Percentiles rank a stretch among this genome's conserved stretches.
Evolutionary conservation across 2,329 filamentous ascomycete genomes (phyloP).

Genomic region (Aspergillus caelatus): DNA sequence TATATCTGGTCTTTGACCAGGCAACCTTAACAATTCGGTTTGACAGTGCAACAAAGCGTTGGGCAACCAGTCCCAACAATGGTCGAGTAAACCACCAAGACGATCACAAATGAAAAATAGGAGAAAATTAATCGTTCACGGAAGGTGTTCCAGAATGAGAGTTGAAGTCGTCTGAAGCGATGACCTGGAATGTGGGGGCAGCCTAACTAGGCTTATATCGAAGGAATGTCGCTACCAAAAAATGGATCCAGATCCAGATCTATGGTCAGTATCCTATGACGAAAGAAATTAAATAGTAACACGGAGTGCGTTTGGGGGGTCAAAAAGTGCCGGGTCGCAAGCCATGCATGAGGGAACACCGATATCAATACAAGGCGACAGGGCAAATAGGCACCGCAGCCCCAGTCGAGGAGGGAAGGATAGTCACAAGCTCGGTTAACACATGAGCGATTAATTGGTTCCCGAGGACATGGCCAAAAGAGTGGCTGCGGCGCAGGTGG

Average conservation of each 20-base stretch:
- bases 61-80: conserved; percentile 17
- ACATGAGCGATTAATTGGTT: background rate
- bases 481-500: background rate
- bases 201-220: conserved; percentile 6
- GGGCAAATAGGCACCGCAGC: background rate
- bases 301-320: background rate
- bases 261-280: background rate
- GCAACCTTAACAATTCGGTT: background rate
- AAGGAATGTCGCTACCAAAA: conserved; percentile 4
- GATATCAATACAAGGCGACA: conserved; percentile 1
- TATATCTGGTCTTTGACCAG: background rate
- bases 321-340: background rate
- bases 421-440: background rate
- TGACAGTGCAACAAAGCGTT: background rate
- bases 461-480: background rate
- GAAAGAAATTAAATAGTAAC: background rate
- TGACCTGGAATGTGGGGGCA: conserved; percentile 24
- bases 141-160: conserved; percentile 4
- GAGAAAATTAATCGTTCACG: background rate
- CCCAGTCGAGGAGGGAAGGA: background rate
- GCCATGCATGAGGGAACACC: background rate
- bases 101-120: conserved; percentile 2
- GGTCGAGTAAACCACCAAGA: background rate
- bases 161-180: conserved; percentile 10
- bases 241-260: background rate